These are phyloP conservation scores for Apiosordaria backusii DNA, from an alignment of 495 filamentous ascomycete species.

Conservation along the genomic window DNA sequence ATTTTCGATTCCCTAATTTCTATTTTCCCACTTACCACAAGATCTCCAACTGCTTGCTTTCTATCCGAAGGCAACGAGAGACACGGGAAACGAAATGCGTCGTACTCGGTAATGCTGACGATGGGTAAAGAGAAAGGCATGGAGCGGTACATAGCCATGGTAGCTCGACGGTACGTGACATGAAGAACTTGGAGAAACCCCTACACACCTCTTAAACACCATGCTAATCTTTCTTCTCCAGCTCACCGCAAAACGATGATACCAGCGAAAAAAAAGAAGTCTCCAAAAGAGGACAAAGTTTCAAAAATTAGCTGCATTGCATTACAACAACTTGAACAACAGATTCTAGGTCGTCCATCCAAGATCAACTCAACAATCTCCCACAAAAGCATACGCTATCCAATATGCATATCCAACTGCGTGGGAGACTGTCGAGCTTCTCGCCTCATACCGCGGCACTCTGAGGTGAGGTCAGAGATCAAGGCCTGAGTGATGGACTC, in stretches of 20 bases:
- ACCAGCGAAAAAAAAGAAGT: neutral
- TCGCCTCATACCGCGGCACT: neutral
- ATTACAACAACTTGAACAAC: neutral
- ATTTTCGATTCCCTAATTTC: too few species aligned
- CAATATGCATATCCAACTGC: neutral
- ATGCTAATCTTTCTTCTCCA: neutral
- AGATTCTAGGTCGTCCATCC: neutral
- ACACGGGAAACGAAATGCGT: too few species aligned
- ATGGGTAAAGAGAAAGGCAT: too few species aligned
- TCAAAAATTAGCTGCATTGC: neutral
- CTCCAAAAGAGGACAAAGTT: neutral
- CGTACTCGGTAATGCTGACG: too few species aligned
- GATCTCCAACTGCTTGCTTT: too few species aligned
- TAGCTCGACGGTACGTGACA: too few species aligned
- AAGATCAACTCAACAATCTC: neutral
- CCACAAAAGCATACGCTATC: neutral
- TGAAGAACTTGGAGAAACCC: too few species aligned
- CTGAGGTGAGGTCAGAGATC: too few species aligned
- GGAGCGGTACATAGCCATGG: too few species aligned
- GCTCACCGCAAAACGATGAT: neutral
- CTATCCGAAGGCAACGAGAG: too few species aligned
- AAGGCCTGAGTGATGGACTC: neutral
- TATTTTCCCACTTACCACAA: too few species aligned
- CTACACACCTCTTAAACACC: too few species aligned
- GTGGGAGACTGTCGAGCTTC: neutral